Percentiles rank a stretch among this genome's conserved stretches.
These are phyloP conservation scores for Gonapodya sp. DNA, from an alignment of 192 early-diverging fungal species.

Conservation along the genomic window DNA sequence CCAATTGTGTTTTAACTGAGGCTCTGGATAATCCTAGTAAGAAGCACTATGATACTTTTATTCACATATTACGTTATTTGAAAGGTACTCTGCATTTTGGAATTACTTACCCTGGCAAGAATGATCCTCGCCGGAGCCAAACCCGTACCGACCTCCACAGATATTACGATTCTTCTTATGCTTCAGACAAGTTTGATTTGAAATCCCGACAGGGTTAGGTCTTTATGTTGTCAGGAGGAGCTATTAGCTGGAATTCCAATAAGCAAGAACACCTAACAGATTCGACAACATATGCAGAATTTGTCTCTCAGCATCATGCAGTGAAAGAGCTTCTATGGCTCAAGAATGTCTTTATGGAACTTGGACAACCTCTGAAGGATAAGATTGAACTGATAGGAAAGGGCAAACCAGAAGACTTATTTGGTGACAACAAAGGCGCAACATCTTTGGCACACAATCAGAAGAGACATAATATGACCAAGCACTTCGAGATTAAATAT, in stretches of 20 bases:
- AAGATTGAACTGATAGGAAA: background rate
- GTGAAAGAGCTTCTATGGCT: slow-evolving; percentile 18
- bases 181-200: slow-evolving; percentile 9
- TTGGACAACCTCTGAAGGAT: background rate
- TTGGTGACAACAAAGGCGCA: slow-evolving; percentile 13
- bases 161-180: slow-evolving; percentile 20
- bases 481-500: slow-evolving; percentile 27
- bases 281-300: slow-evolving; percentile 21
- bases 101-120: slow-evolving; percentile 15
- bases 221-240: slow-evolving; percentile 17
- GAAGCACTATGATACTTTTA: slow-evolving; percentile 6
- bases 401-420: background rate
- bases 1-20: background rate
- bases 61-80: slow-evolving; percentile 14
- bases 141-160: slow-evolving; percentile 6
- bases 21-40: slow-evolving; percentile 5
- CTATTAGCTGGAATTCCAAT: slow-evolving; percentile 14
- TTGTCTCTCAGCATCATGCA: background rate
- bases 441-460: slow-evolving; percentile 16
- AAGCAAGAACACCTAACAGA: slow-evolving; percentile 14
- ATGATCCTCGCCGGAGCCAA: background rate
- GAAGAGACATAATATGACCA: slow-evolving; percentile 16
- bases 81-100: slow-evolving; percentile 17
- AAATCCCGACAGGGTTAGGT: slow-evolving; percentile 17
- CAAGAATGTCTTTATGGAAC: slow-evolving; percentile 14